A percentile compares a stretch with the other conserved stretches of the same genome.
Conservation (phyloP, 192 early-diverging fungal genomes). For the Mortierella antarctica region DNA sequence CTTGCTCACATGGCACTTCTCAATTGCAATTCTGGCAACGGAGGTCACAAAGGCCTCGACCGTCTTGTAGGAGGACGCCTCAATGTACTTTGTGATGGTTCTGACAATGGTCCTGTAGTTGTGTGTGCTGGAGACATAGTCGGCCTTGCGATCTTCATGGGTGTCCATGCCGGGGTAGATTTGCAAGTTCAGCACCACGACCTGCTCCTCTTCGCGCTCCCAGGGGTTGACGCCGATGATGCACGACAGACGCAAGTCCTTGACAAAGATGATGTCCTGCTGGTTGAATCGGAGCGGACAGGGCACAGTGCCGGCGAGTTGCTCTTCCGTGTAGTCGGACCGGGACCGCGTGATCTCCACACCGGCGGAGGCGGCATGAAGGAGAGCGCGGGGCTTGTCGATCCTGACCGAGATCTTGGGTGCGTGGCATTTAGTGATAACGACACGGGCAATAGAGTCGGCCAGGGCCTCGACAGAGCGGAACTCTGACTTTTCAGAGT, state of each 20-base stretch:
- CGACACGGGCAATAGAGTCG: conserved; percentile 69
- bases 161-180: conserved; percentile 66
- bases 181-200: conserved; percentile 82
- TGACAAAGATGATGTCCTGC: conserved; percentile 88
- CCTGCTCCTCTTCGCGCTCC: conserved; percentile 96
- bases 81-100: conserved; percentile 82
- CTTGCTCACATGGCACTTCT: conserved; percentile 87
- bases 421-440: conserved; percentile 72
- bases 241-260: conserved; percentile 79
- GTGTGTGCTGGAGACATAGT: conserved; percentile 77
- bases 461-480: conserved; percentile 80
- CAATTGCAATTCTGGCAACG: conserved; percentile 80
- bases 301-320: conserved; percentile 41
- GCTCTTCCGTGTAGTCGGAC: conserved; percentile 54
- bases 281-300: conserved; percentile 51
- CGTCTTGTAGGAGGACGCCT: conserved; percentile 90
- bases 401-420: conserved; percentile 75
- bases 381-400: conserved; percentile 89
- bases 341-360: conserved; percentile 86
- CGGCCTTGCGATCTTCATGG: conserved; percentile 50
- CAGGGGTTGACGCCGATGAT: conserved; percentile 97
- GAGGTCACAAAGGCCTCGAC: conserved; percentile 93
- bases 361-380: conserved; percentile 90
- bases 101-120: conserved; percentile 93
- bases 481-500: conserved; percentile 78